These are phyloP conservation scores for Platanthera guangdongensis DNA, from an alignment of 106 monocot genomes.

Conservation along the genomic window DNA sequence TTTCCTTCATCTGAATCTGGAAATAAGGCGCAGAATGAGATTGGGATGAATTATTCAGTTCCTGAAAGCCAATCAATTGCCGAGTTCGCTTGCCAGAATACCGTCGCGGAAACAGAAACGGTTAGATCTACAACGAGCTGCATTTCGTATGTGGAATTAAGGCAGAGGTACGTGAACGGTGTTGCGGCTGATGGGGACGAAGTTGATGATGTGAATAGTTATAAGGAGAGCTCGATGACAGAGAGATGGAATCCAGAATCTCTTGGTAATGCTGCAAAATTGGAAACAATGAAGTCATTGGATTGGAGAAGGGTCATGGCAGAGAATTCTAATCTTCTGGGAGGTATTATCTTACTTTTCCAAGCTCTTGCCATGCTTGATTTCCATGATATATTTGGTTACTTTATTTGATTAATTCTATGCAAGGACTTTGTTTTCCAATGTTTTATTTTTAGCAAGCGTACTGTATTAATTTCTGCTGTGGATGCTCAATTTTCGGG, in stretches of 20 bases:
- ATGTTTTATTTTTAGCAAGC: too few species aligned
- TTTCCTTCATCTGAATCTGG: background rate
- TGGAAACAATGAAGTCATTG: slow-evolving; percentile 48
- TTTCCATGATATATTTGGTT: background rate
- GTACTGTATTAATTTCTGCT: background rate
- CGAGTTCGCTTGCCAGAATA: slow-evolving; percentile 27
- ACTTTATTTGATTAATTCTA: too few species aligned
- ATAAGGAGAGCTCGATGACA: slow-evolving; percentile 8
- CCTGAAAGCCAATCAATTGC: slow-evolving; percentile 19
- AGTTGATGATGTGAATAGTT: slow-evolving; percentile 11
- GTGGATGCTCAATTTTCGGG: background rate
- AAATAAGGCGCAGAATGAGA: slow-evolving; percentile 9
- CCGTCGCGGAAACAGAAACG: slow-evolving; percentile 15
- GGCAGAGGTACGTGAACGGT: slow-evolving; percentile 63
- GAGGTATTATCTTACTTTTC: slow-evolving; percentile 25
- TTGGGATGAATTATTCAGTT: slow-evolving; percentile 10
- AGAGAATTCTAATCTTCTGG: slow-evolving; percentile 34
- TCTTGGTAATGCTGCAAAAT: slow-evolving; percentile 15
- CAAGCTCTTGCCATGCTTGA: background rate
- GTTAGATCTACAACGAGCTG: slow-evolving; percentile 17
- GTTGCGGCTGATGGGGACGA: slow-evolving; percentile 14
- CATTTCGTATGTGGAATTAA: slow-evolving; percentile 45
- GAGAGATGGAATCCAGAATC: slow-evolving; percentile 28
- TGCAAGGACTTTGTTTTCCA: too few species aligned
- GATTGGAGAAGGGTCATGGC: slow-evolving; percentile 62